Base-by-base conservation (phyloP, 1,284 basidiomycete genomes). In the Neotropicomus parvogracilis region DNA sequence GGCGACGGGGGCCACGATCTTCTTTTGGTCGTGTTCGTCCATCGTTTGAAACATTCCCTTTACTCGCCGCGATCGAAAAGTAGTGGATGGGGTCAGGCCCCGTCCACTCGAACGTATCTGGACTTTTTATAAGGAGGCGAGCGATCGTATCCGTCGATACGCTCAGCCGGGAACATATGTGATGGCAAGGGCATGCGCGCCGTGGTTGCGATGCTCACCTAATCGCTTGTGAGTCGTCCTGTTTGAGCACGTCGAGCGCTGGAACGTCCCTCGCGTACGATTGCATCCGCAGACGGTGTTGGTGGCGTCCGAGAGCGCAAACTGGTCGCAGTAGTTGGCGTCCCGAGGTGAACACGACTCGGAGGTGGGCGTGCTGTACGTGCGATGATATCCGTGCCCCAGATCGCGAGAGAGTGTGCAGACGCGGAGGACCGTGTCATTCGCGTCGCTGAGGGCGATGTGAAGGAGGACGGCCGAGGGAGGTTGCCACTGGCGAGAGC, bases 71-170 rank as follows among this genome's bases (percentile, higher is more conserved):
- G 14, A 69, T 78, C 1, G 79, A 80, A 58, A 80, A 80, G 56
- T 81, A 77, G 53, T 81, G 79, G 16, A 72, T 73, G 26, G 80
- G 78, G 53, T 80, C 79, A 6, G 78, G 78, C 6, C 80, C 77
- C 27, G 68, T 74, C 81, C 81, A 83, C 17, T 65, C 64, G 54
- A 83, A 80, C 16, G 53, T 60, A 44, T 61, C 66, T 31, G 79
- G 77, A 50, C 80, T 82, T n/a, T n/a, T n/a, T n/a, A n/a, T n/a
- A n/a, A n/a, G 8, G 39, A 21, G 38, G 3, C 14, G 24, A 13
- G 7, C 35, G 5, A 24, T 20, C 10, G 33, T 24, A 28, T 1
- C 37, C 17, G 29, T 49, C 50, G 51, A 28, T 39, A 40, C 19
- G 59, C 73, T 65, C 54, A 78, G 75, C 73, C 24, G 24, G 24